Conservation (phyloP, 2,329 filamentous ascomycete species). For the Talaromyces verruculosus region DNA sequence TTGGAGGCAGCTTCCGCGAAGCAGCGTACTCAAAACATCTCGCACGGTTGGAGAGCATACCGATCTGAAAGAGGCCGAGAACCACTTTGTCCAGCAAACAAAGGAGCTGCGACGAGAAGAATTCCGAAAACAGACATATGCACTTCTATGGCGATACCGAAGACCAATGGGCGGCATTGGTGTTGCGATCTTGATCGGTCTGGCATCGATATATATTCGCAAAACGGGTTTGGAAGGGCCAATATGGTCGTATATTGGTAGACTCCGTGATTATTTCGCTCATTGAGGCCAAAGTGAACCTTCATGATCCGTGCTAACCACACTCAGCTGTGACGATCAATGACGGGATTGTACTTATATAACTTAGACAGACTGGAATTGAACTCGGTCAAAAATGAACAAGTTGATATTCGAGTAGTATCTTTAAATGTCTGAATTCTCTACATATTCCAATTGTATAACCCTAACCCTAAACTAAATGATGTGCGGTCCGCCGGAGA, state of each 20-base stretch:
- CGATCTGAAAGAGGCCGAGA: conserved; percentile 61
- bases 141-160: conserved; percentile 63
- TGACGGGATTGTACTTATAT: neutral
- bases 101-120: conserved; percentile 69
- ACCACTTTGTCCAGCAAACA: conserved; percentile 69
- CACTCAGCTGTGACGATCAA: neutral
- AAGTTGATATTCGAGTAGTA: neutral
- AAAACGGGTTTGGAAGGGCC: conserved; percentile 42
- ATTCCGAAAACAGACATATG: conserved; percentile 51
- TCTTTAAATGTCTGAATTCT: neutral
- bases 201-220: conserved; percentile 67
- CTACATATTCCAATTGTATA: too few relatives aligned
- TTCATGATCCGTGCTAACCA: neutral
- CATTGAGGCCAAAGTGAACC: neutral
- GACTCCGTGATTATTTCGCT: conserved; percentile 30
- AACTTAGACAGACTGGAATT: neutral
- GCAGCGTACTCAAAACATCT: conserved; percentile 84
- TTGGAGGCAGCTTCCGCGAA: conserved; percentile 70
- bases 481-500: conserved; percentile 6
- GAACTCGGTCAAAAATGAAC: neutral
- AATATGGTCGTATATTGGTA: conserved; percentile 36
- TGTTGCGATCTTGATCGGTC: conserved; percentile 65
- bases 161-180: conserved; percentile 62
- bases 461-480: neutral
- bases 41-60: conserved; percentile 57